These are phyloP conservation scores for Apiotrichum sp. DNA, from an alignment of 1,284 basidiomycete species.

Conservation along the genomic window DNA sequence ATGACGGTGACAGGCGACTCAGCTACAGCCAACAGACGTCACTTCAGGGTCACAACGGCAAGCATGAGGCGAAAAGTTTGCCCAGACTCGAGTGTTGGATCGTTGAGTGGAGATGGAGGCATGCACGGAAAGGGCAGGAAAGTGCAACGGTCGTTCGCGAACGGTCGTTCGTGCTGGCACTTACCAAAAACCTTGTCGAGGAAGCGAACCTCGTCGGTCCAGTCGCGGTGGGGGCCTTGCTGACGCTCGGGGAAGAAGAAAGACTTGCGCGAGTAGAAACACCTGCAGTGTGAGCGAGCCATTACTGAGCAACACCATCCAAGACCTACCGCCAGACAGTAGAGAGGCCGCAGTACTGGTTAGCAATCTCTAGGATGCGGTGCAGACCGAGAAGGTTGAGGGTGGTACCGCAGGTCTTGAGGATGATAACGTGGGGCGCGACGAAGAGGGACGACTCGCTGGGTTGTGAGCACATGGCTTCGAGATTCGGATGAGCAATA, in stretches of 20 bases:
- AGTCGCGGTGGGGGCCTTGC: constrained; percentile 86
- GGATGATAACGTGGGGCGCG: constrained; percentile 89
- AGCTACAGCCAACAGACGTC: no score
- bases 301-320: background rate
- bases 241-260: constrained; percentile 99
- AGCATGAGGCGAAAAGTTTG: no score
- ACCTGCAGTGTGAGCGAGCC: constrained; percentile 21
- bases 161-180: constrained; percentile 12
- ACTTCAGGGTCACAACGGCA: no score
- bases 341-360: constrained; percentile 65
- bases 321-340: constrained; percentile 62
- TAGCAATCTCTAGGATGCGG: constrained; percentile 84
- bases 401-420: constrained; percentile 99
- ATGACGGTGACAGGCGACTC: no score
- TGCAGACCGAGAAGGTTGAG: constrained; percentile 91
- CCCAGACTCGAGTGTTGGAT: no score
- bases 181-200: constrained; percentile 66
- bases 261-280: constrained; percentile 96
- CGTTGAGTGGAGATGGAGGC: no score
- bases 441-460: constrained; percentile 98
- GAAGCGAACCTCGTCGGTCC: constrained; percentile 87
- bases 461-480: constrained; percentile 1
- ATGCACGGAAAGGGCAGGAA: no score
- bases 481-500: no score
- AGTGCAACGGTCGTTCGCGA: no score